Evolutionary conservation across 106 monocot genomes (phyloP).

Genomic region (Dendrobium officinale): DNA sequence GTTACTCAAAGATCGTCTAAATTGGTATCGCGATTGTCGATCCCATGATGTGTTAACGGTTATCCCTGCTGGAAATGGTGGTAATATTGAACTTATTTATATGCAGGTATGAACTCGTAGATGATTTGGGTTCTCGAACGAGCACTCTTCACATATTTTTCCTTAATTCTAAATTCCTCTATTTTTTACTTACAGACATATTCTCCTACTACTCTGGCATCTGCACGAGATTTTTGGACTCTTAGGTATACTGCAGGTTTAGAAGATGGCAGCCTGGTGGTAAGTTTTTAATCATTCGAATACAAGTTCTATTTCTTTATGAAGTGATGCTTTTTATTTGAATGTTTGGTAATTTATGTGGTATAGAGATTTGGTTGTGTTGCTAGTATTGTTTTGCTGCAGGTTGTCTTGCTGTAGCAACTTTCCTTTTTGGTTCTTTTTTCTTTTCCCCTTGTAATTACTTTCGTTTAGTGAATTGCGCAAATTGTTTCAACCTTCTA

Average conservation of each 20-base stretch:
- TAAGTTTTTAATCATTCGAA: slow-evolving; percentile 11
- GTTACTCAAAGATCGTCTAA: slow-evolving; percentile 76
- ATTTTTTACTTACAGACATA: slow-evolving; percentile 44
- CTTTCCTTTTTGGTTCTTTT: not conserved
- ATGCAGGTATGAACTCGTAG: slow-evolving; percentile 54
- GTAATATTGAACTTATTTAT: slow-evolving; percentile 77
- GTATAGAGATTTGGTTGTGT: not conserved
- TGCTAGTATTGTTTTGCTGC: not conserved
- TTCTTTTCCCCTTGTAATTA: not conserved
- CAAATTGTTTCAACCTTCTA: not conserved
- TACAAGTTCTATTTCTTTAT: not conserved
- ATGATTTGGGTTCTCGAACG: not conserved
- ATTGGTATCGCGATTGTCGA: slow-evolving; percentile 87
- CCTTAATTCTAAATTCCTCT: not conserved
- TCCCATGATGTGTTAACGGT: slow-evolving; percentile 56
- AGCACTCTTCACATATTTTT: not conserved
- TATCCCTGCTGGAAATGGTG: slow-evolving; percentile 83
- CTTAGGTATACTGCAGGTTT: slow-evolving; percentile 72
- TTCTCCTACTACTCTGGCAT: slow-evolving; percentile 79
- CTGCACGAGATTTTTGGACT: slow-evolving; percentile 86
- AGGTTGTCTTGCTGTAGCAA: not conserved
- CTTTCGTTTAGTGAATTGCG: not conserved
- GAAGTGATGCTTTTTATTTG: not conserved
- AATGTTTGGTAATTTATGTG: not conserved
- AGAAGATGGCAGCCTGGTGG: slow-evolving; percentile 75